Conservation (phyloP, 441 rosid species). For the Jatropha podagrica region DNA sequence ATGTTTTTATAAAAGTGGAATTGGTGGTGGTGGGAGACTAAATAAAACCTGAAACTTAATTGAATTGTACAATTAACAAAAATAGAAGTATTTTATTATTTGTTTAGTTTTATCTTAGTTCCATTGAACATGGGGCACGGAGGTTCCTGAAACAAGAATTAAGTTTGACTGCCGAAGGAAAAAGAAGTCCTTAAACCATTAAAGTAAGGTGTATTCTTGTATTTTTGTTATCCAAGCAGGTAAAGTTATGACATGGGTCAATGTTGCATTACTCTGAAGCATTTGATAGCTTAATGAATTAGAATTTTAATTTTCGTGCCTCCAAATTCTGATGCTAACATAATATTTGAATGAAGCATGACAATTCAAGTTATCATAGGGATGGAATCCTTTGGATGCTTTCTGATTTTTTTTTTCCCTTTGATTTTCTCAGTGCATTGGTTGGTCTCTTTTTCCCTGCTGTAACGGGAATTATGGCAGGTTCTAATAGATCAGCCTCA, state of each 20-base stretch:
- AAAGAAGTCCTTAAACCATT: background rate
- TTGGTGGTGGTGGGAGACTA: background rate
- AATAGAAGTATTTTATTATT: background rate
- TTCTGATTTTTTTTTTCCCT: constrained; percentile 23
- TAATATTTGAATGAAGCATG: constrained; percentile 5
- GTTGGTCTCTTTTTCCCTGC: constrained; percentile 99
- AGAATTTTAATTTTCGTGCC: background rate
- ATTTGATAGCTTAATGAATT: background rate
- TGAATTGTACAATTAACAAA: background rate
- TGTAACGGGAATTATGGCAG: constrained; percentile 99
- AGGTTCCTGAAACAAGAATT: no score
- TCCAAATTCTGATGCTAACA: background rate
- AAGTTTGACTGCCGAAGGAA: background rate
- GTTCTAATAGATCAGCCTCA: constrained; percentile 96
- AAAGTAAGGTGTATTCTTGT: background rate
- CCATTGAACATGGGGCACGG: background rate
- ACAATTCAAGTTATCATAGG: background rate
- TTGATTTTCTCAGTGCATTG: constrained; percentile 66
- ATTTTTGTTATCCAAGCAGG: background rate
- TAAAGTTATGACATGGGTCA: background rate
- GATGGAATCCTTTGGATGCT: background rate
- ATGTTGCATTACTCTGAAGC: background rate
- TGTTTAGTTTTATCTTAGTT: constrained; percentile 2
- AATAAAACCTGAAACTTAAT: background rate
- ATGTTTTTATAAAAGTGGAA: background rate